phyloP scores from a whole-genome alignment of 2,329 filamentous ascomycete species.

The Xylariaceae sp. region DNA sequence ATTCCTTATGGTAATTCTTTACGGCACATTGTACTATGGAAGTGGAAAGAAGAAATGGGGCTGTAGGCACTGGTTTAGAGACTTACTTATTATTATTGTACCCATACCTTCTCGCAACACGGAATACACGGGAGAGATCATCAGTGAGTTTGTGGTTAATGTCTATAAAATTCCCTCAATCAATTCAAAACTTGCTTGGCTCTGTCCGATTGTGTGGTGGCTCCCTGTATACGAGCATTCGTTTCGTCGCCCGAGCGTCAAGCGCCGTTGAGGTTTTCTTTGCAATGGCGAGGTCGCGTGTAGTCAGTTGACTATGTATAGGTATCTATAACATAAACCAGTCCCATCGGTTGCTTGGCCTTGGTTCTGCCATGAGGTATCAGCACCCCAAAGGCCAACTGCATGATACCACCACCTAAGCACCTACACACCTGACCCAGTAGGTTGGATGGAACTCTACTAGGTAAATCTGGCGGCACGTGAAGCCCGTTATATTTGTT shows the following conservation, averaged over 20 bases:
- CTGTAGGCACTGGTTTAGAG: neutral
- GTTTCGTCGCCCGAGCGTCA: neutral
- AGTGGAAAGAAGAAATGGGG: neutral
- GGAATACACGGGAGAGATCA: neutral
- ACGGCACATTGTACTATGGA: conserved; percentile 8
- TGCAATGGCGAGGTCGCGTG: too few relatives aligned
- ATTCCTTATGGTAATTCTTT: neutral
- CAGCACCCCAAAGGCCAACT: too few relatives aligned
- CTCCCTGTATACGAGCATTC: neutral
- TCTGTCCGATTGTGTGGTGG: neutral
- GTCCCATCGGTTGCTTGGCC: too few relatives aligned
- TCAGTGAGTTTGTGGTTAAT: neutral
- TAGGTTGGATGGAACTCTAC: too few relatives aligned
- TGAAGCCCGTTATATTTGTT: too few relatives aligned
- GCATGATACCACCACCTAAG: too few relatives aligned
- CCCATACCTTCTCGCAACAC: neutral
- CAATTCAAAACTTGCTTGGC: neutral
- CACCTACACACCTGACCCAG: too few relatives aligned
- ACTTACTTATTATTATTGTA: neutral
- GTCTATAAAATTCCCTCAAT: neutral
- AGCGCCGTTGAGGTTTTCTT: too few relatives aligned
- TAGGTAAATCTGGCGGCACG: too few relatives aligned
- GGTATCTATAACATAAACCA: too few relatives aligned
- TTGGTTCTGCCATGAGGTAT: too few relatives aligned
- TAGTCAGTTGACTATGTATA: too few relatives aligned